A percentile compares a stretch with the other conserved stretches of the same genome.
Conservation (phyloP, 768 basidiomycete genomes). For the Lactifluus echinatus region DNA sequence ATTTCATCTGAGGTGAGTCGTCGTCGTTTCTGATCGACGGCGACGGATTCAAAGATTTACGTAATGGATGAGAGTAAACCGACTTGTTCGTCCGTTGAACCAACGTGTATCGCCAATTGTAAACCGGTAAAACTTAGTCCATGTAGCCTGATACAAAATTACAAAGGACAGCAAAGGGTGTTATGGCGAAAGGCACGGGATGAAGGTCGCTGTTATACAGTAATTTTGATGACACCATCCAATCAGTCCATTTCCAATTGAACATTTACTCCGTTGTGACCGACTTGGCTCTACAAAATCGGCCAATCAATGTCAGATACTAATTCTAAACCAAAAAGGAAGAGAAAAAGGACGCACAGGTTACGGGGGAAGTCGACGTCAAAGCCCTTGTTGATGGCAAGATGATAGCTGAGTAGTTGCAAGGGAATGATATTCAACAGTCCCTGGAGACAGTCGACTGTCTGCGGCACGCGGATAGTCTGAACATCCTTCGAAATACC, state of each 20-base stretch:
- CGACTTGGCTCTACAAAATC: slow-evolving; percentile 27
- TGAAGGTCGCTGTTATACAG: slow-evolving; percentile 9
- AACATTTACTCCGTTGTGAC: slow-evolving; percentile 28
- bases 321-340: not conserved
- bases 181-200: not conserved
- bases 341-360: slow-evolving; percentile 45
- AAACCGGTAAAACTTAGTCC: not conserved
- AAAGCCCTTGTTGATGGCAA: slow-evolving; percentile 91
- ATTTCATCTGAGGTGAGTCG: not conserved
- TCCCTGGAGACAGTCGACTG: slow-evolving; percentile 92
- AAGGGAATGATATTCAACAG: slow-evolving; percentile 94
- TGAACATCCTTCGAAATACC: slow-evolving; percentile 64
- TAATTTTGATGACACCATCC: not conserved
- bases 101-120: not conserved
- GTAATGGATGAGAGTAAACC: too few relatives aligned
- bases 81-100: too few relatives aligned
- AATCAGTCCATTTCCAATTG: not conserved
- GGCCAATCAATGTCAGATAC: not conserved
- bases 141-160: slow-evolving; percentile 10
- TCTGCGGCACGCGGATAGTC: slow-evolving; percentile 91
- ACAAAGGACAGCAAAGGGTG: not conserved
- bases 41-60: not conserved
- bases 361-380: slow-evolving; percentile 99
- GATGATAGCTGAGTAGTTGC: slow-evolving; percentile 91
- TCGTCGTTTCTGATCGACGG: not conserved